Base-by-base conservation (phyloP, 331 rosid species). In the Cydonia oblonga region DNA sequence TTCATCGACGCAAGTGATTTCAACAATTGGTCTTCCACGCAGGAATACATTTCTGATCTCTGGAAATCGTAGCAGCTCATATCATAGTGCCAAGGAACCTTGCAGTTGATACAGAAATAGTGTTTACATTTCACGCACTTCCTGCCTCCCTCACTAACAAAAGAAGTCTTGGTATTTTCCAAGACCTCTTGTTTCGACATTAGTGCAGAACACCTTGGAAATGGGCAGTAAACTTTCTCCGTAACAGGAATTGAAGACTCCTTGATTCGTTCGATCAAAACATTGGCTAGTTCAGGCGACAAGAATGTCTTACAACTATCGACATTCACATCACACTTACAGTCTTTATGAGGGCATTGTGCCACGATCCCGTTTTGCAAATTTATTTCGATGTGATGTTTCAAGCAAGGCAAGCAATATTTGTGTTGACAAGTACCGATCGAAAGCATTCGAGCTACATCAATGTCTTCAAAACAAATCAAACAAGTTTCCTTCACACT, bases 221-320 rank as follows among this genome's bases (percentile, higher is more conserved):
- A 64, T 68, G 96, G 90, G 68, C 97, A 91, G 60, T 91, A 91
- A 74, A 91, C 80, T 83, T 78, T 91, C 78, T 91, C 87, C 10
- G 78, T 23, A 59, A 35, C 72, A 1, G 96, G 93, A 83, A 87
- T 86, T 65, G 90, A 77, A 75, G 88, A 83, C 81, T 89, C 97
- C 80, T 82, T 63, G 33, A 81, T 79, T 7, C 86, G 81, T 69
- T 75, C 83, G 76, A 70, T 76, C 86, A 89, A 79, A 30, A 79
- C 68, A 67, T 81, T 82, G 59, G 79, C 74, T 28, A 81, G 57
- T 54, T 84, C 82, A 9, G 78, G 75, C 35, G 87, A 70, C 89
- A 89, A 82, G 78, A 91, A 91, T 68, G 77, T 86, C 44, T 53
- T 70, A 73, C 93, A 89, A 75, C 89, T 79, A 49, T 86, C 90